Percentiles rank a stretch among this genome's conserved stretches.
Conservation (phyloP, 805 yeast genomes). For the Schizosaccharomyces pombe region DNA sequence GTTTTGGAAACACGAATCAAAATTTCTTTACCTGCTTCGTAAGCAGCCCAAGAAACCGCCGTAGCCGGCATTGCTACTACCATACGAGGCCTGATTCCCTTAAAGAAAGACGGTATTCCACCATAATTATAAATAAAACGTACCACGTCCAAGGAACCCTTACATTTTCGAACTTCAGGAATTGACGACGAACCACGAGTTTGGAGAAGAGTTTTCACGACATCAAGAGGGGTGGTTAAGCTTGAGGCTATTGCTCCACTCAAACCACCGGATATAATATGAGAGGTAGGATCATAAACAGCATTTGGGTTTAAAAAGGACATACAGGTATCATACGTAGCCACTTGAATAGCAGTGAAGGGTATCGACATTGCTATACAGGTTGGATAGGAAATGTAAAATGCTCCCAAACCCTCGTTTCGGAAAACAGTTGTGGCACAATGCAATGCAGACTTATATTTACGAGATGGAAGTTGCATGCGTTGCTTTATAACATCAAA, state of each 20-base stretch:
- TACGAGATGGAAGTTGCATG: conserved; percentile 40
- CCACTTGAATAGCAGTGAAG: conserved; percentile 82
- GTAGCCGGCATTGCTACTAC: conserved; percentile 87
- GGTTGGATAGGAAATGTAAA: conserved; percentile 82
- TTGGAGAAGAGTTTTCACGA: conserved; percentile 75
- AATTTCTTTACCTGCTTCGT: conserved; percentile 75
- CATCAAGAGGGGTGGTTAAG: conserved; percentile 80
- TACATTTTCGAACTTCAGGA: conserved; percentile 26
- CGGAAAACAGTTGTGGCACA: conserved; percentile 16
- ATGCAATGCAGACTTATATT: conserved; percentile 11
- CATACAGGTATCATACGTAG: conserved; percentile 70
- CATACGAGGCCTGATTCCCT: conserved; percentile 79
- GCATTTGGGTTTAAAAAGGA: conserved; percentile 51
- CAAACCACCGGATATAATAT: conserved; percentile 78
- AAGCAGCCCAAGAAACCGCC: conserved; percentile 92
- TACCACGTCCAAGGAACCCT: conserved; percentile 51
- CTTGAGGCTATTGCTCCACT: conserved; percentile 95
- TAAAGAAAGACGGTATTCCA: conserved; percentile 38
- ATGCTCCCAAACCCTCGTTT: conserved; percentile 34
- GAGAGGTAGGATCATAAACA: conserved; percentile 66
- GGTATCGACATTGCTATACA: conserved; percentile 81
- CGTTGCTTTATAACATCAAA: conserved; percentile 88
- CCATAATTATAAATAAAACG: conserved; percentile 28
- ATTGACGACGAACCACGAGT: conserved; percentile 29
- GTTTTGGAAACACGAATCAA: neutral